A percentile compares a stretch with the other conserved stretches of the same genome.
These are phyloP conservation scores for Pterula multifida DNA, from an alignment of 1,284 basidiomycete genomes.

Conservation along the genomic window DNA sequence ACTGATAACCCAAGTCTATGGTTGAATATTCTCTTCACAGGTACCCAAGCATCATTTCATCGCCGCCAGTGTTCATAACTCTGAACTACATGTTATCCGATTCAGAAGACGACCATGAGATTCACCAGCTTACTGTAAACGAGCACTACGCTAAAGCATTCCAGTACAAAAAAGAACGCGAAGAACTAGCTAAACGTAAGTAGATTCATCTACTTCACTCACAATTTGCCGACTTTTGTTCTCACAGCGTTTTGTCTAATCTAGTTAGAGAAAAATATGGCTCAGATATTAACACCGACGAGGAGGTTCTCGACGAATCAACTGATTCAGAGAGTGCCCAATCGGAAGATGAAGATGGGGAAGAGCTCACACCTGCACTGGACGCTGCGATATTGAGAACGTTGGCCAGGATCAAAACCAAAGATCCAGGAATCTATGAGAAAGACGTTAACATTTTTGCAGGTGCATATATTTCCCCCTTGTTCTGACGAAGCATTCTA, in stretches of 20 bases:
- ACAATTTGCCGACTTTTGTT: background rate
- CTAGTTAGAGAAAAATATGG: slow-evolving; percentile 83
- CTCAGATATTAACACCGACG: slow-evolving; percentile 36
- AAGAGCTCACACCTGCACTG: slow-evolving; percentile 87
- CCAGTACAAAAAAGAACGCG: slow-evolving; percentile 68
- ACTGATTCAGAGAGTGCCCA: slow-evolving; percentile 71
- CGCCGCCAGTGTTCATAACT: no score
- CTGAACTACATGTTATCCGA: slow-evolving; percentile 30
- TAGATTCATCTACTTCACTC: slow-evolving; percentile 11
- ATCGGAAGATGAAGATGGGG: slow-evolving; percentile 91
- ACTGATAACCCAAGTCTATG: no score
- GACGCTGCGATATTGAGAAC: slow-evolving; percentile 94
- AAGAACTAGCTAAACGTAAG: slow-evolving; percentile 70
- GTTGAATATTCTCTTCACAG: no score
- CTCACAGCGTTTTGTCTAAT: background rate
- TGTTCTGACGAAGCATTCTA: background rate
- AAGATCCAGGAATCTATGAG: slow-evolving; percentile 81
- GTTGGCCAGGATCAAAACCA: slow-evolving; percentile 73
- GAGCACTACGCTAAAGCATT: slow-evolving; percentile 78
- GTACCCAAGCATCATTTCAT: no score
- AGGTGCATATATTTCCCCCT: slow-evolving; percentile 30
- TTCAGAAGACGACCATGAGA: slow-evolving; percentile 29
- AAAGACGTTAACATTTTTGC: slow-evolving; percentile 60
- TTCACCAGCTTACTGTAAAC: slow-evolving; percentile 59
- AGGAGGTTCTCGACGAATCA: slow-evolving; percentile 32